Percentiles rank a stretch among this genome's conserved stretches.
phyloP scores from a whole-genome alignment of 495 filamentous ascomycete genomes.

The Trichoderma gamsii region DNA sequence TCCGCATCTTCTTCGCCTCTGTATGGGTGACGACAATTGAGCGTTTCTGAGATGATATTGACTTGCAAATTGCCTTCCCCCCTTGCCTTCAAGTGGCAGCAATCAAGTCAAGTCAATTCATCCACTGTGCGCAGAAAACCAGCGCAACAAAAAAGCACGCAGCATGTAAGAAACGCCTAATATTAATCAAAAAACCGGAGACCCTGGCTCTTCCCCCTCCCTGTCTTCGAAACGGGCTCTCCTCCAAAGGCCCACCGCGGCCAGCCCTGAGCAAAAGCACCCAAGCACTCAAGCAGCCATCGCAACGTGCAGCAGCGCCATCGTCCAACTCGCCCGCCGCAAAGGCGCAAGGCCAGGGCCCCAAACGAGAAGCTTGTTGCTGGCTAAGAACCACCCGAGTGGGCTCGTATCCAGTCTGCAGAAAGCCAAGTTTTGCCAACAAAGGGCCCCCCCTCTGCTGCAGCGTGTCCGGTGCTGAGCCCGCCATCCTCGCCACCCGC shows the following conservation, averaged over 20 bases:
- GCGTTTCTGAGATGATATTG: not conserved
- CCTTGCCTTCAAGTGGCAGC: not conserved
- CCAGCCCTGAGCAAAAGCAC: not conserved
- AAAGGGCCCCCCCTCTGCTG: not conserved
- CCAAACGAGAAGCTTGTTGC: not conserved
- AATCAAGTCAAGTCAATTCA: too few relatives aligned
- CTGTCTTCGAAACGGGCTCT: not conserved
- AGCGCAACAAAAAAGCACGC: not conserved
- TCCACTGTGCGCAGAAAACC: not conserved
- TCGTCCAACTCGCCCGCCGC: slow-evolving; percentile 11
- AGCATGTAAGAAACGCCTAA: not conserved
- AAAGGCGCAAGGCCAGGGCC: not conserved
- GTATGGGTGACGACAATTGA: not conserved
- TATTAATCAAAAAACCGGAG: not conserved
- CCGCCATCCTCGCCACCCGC: slow-evolving; percentile 1
- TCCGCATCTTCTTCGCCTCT: not conserved
- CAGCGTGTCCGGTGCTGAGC: too few relatives aligned
- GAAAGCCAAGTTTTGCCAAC: slow-evolving; percentile 3
- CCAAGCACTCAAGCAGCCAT: not conserved
- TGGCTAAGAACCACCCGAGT: not conserved
- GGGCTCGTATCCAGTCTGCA: not conserved
- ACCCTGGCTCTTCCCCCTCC: not conserved
- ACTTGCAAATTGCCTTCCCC: not conserved
- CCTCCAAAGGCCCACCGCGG: not conserved
- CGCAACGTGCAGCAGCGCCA: slow-evolving; percentile 14